Conservation (phyloP, 2,329 filamentous ascomycete genomes). For the Stachybotrys echinatus region DNA sequence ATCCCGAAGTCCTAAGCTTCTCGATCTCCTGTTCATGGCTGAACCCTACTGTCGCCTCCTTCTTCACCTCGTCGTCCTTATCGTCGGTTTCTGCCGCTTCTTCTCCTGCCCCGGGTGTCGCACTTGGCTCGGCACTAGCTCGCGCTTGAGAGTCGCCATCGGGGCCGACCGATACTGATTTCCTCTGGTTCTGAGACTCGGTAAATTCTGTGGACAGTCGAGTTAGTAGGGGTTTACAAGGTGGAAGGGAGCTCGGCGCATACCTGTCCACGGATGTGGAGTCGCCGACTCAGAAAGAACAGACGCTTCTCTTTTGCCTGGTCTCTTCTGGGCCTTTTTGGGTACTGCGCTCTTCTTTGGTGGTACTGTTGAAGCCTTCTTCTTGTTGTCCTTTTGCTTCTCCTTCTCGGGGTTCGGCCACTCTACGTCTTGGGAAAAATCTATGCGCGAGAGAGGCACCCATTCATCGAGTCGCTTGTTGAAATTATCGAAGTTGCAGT, state of each 20-base stretch:
- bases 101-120: constrained; percentile 39
- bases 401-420: constrained; percentile 91
- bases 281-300: constrained; percentile 48
- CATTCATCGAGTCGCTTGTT: constrained; percentile 86
- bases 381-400: constrained; percentile 71
- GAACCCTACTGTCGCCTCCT: constrained; percentile 49
- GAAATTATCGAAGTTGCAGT: constrained; percentile 98
- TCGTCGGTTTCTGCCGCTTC: constrained; percentile 55
- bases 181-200: constrained; percentile 40
- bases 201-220: constrained; percentile 37
- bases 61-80: constrained; percentile 36
- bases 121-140: constrained; percentile 35
- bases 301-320: constrained; percentile 50
- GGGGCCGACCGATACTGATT: constrained; percentile 34
- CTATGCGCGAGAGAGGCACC: constrained; percentile 77
- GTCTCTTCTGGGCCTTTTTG: constrained; percentile 55
- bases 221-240: not conserved
- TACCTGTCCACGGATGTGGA: constrained; percentile 46
- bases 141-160: constrained; percentile 41
- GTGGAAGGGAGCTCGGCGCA: not conserved
- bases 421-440: constrained; percentile 86
- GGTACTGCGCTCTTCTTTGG: constrained; percentile 54
- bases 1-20: constrained; percentile 87
- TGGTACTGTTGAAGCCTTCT: constrained; percentile 53
- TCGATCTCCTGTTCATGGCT: constrained; percentile 91